Evolutionary conservation across 1,284 basidiomycete genomes (phyloP).

Genomic region (Trichosporon ovoides): DNA sequence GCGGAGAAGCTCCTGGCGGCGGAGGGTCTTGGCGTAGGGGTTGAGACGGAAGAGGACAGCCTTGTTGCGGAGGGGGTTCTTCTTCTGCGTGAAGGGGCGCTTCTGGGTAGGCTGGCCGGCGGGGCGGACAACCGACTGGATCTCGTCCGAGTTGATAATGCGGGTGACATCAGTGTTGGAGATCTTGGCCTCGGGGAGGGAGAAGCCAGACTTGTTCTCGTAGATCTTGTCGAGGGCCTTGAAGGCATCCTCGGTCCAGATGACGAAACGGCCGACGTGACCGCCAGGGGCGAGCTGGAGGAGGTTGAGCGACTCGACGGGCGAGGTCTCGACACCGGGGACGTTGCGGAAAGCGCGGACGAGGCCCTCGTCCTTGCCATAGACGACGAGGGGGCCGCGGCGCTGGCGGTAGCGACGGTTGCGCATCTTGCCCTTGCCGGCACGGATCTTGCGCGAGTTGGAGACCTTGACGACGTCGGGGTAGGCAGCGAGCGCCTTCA

Average conservation of each 20-base stretch:
- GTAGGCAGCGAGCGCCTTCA: conserved; percentile 89
- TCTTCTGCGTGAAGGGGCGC: conserved; percentile 94
- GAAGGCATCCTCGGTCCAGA: conserved; percentile 98
- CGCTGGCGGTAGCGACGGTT: conserved; percentile 96
- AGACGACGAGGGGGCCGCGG: conserved; percentile 95
- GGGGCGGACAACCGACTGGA: conserved; percentile 89
- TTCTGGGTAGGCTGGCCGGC: conserved; percentile 54
- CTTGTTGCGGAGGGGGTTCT: conserved; percentile 98
- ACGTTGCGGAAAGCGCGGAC: conserved; percentile 98
- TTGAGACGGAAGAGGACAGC: conserved; percentile 96
- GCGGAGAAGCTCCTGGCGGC: conserved; percentile 68
- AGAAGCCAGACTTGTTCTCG: conserved; percentile 91
- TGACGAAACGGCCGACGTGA: conserved; percentile 96
- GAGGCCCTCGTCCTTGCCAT: conserved; percentile 96
- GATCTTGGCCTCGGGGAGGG: conserved; percentile 92
- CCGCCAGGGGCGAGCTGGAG: conserved; percentile 99
- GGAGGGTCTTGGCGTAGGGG: conserved; percentile 94
- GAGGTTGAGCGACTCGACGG: conserved; percentile 90
- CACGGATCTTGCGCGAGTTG: conserved; percentile 93
- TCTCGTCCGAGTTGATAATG: conserved; percentile 96
- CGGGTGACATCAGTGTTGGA: conserved; percentile 94
- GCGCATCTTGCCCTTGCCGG: conserved; percentile 96
- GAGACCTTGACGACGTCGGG: conserved; percentile 93
- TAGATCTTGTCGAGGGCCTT: conserved; percentile 88
- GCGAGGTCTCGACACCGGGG: conserved; percentile 96